Evolutionary conservation across 441 rosid species (phyloP).

Genomic region (Erysimum pusillum): DNA sequence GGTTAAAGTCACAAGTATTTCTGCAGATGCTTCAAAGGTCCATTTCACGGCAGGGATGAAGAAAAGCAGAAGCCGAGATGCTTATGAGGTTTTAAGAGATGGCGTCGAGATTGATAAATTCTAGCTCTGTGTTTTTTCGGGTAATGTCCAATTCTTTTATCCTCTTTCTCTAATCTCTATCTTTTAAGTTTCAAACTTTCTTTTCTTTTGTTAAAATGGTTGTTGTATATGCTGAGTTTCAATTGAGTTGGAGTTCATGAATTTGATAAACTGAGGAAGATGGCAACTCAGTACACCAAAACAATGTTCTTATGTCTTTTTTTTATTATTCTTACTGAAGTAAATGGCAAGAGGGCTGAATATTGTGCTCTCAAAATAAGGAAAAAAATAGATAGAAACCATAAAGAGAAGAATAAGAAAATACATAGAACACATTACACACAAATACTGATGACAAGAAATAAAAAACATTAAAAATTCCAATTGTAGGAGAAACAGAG

Average conservation of each 20-base stretch:
- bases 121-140: slow-evolving; percentile 39
- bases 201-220: not conserved
- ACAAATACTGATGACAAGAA: slow-evolving; percentile 31
- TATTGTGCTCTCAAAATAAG: not conserved
- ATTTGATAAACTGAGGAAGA: slow-evolving; percentile 28
- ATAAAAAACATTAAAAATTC: slow-evolving; percentile 11
- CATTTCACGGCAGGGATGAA: slow-evolving; percentile 93
- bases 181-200: slow-evolving; percentile 1
- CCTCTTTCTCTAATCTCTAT: slow-evolving; percentile 25
- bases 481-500: slow-evolving; percentile 9
- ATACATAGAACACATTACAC: not conserved
- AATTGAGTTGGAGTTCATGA: slow-evolving; percentile 21
- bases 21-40: slow-evolving; percentile 85
- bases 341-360: not conserved
- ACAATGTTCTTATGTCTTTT: slow-evolving; percentile 9
- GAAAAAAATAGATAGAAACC: slow-evolving; percentile 3
- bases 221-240: slow-evolving; percentile 20
- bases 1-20: slow-evolving; percentile 85
- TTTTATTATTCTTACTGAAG: not conserved
- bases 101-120: slow-evolving; percentile 78
- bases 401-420: slow-evolving; percentile 1
- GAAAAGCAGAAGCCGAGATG: slow-evolving; percentile 82
- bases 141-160: slow-evolving; percentile 33
- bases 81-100: slow-evolving; percentile 66
- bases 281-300: not conserved